These are phyloP conservation scores for Trametes cinnabarina DNA, from an alignment of 768 basidiomycete species.

Conservation along the genomic window DNA sequence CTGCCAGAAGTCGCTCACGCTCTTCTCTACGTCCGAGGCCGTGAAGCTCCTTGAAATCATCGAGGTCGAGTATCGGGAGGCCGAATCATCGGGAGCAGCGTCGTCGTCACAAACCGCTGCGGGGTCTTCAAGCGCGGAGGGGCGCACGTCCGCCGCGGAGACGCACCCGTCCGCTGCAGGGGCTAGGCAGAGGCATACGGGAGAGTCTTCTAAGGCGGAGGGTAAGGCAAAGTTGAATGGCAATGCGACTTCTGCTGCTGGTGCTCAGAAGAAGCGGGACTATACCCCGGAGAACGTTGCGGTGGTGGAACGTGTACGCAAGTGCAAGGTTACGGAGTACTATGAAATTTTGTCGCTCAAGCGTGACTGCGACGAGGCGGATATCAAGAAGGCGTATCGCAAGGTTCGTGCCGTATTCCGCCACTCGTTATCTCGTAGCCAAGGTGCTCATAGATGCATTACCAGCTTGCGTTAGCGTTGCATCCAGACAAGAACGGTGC, in stretches of 20 bases:
- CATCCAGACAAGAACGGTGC: constrained; percentile 96
- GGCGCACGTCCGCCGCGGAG: constrained; percentile 52
- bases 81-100: constrained; percentile 31
- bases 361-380: constrained; percentile 77
- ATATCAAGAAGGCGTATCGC: constrained; percentile 93
- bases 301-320: constrained; percentile 81
- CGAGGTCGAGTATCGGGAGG: constrained; percentile 48
- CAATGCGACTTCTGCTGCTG: constrained; percentile 24
- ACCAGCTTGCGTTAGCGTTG: constrained; percentile 79
- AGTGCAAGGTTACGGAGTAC: constrained; percentile 87
- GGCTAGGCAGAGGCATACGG: constrained; percentile 56
- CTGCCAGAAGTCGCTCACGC: constrained; percentile 79
- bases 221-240: constrained; percentile 63
- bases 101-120: constrained; percentile 30
- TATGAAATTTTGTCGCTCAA: constrained; percentile 87
- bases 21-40: constrained; percentile 81
- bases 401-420: constrained; percentile 59
- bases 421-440: no score
- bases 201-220: constrained; percentile 28
- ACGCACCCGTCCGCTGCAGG: constrained; percentile 74
- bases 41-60: constrained; percentile 63
- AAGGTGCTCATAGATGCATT: background rate
- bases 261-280: constrained; percentile 65
- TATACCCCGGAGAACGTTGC: constrained; percentile 82
- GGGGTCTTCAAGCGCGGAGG: constrained; percentile 33